A percentile compares a stretch with the other conserved stretches of the same genome.
Evolutionary conservation across 179 eudicot species (phyloP).

Genomic region (Silene coronaria): DNA sequence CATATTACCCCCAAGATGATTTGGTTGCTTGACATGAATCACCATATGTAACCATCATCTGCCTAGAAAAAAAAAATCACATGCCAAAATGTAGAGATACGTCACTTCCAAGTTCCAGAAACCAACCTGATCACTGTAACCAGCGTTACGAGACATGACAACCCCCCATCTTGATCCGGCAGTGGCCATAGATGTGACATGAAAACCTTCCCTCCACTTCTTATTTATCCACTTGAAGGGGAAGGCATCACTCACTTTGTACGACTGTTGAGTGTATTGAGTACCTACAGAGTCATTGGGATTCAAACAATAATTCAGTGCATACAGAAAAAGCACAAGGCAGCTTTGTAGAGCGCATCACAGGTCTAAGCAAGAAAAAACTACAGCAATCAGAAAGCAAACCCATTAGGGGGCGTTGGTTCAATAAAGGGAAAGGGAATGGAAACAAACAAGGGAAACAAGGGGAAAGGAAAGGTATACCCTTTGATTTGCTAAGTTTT

Average conservation of each 20-base stretch:
- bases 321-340: neutral
- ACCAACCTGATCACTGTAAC: conserved; percentile 47
- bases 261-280: conserved; percentile 57
- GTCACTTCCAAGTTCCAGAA: conserved; percentile 11
- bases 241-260: conserved; percentile 63
- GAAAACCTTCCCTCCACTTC: conserved; percentile 70
- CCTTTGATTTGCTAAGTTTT: too few species aligned
- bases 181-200: conserved; percentile 59
- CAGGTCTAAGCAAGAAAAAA: neutral
- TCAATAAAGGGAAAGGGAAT: too few species aligned
- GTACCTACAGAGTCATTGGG: conserved; percentile 36
- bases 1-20: too few species aligned
- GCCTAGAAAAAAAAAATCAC: neutral
- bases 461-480: too few species aligned
- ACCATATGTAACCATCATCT: neutral
- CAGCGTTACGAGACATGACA: conserved; percentile 62
- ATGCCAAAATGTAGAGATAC: neutral
- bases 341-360: neutral
- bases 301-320: neutral
- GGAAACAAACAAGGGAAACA: too few species aligned
- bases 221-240: conserved; percentile 72
- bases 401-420: too few species aligned
- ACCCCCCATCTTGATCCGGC: conserved; percentile 64
- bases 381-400: neutral
- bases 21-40: too few species aligned